Percentiles rank a stretch among this genome's conserved stretches.
Conservation (phyloP, 495 filamentous ascomycete species). For the Delitschia confertaspora region DNA sequence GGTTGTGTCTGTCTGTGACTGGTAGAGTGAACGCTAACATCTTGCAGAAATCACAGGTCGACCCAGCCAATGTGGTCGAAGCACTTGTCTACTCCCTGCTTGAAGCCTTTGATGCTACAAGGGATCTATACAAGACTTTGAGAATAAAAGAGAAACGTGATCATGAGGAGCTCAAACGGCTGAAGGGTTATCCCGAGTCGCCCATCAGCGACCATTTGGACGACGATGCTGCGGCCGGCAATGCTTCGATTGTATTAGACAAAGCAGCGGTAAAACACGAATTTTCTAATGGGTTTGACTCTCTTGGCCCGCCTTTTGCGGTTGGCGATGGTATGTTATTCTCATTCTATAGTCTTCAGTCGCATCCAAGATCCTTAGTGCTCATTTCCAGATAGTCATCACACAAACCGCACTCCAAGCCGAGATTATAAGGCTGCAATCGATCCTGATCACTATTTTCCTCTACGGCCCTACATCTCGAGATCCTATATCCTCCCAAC, state of each 20-base stretch:
- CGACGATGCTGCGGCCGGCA: constrained; percentile 3
- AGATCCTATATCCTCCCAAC: constrained; percentile 24
- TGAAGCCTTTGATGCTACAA: constrained; percentile 19
- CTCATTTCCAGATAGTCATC: constrained; percentile 19
- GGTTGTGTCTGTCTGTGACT: too few relatives aligned
- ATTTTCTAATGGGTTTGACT: constrained; percentile 15
- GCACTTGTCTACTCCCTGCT: constrained; percentile 17
- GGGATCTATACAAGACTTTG: constrained; percentile 19
- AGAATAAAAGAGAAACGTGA: constrained; percentile 19
- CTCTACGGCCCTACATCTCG: constrained; percentile 24
- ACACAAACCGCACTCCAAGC: constrained; percentile 21
- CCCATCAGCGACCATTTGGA: constrained; percentile 10
- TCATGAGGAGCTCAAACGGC: constrained; percentile 9
- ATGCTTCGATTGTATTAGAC: constrained; percentile 13
- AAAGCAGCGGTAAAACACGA: constrained; percentile 17
- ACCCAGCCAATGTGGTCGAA: constrained; percentile 21
- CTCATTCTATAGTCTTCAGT: not conserved
- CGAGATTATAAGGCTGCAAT: constrained; percentile 23
- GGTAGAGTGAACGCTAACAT: not conserved
- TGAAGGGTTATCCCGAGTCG: constrained; percentile 16
- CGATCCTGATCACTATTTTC: constrained; percentile 17
- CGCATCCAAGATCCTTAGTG: not conserved
- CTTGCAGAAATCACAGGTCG: constrained; percentile 12
- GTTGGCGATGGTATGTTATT: constrained; percentile 20
- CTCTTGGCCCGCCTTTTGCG: constrained; percentile 16